Evolutionary conservation across 768 basidiomycete genomes (phyloP), one percentile per base, ranked within the genome.

Genomic region (Tricholoma furcatifolium): DNA sequence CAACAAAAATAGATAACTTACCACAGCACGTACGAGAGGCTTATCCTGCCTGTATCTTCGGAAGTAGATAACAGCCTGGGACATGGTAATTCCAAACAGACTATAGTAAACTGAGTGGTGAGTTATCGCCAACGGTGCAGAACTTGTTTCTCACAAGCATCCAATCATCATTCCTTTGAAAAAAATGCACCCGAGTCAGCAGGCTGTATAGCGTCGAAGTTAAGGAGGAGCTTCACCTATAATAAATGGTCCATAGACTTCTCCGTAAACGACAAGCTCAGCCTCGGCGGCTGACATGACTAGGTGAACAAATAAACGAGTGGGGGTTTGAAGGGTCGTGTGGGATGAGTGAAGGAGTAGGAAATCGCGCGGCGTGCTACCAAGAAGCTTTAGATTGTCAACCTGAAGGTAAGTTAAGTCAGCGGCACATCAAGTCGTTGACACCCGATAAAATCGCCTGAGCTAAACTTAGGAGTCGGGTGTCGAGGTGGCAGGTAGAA

Each of bases 111-210:
- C 17, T 9, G 8, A 36, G 6, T 14, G 17, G 45, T 17, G 40
- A 30, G 17, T 12, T 3, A 9, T 32, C 5, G 32, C 18, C 15
- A 2, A 20, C 14, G 1, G 40, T 4, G 23, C 7, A 34, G 18
- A 21, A 31, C 7, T 4, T 18, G 32, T 14, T 15, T 41, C 54
- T 3, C 27, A 55, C 54, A 55, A 55, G 30, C 54, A 55, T 21
- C 54, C 54, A 35, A 55, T 55, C 54, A 55, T 55, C 54, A 55
- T 55, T 7, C 54, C 54, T 55, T 32, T 27, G 7, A 27, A 9
- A 7, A 11, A 23, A 42, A 40, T 11, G 23, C 3, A 9, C 27
- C 11, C 18, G 2, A 51, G 18, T 45, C 3, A 15, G 43, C 18
- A 10, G 17, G 24, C 4, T 18, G 1, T 8, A 38, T 4, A 1